phyloP scores from a whole-genome alignment of 148 eudicot genomes.

The Fagopyrum homotropicum region DNA sequence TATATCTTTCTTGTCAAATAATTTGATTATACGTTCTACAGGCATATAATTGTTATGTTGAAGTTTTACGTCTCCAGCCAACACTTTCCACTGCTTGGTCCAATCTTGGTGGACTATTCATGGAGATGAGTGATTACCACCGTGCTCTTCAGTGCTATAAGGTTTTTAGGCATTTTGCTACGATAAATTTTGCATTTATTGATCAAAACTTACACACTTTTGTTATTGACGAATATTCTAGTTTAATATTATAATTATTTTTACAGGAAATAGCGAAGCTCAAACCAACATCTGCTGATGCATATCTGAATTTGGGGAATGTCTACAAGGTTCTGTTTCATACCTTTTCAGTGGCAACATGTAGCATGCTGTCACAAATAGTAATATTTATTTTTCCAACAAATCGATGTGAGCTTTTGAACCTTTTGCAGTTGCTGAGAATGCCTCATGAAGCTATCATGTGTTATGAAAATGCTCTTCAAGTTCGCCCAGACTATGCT shows the following conservation, averaged over 20 bases:
- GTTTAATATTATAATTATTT: background rate
- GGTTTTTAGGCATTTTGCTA: constrained; percentile 26
- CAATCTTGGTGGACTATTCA: constrained; percentile 89
- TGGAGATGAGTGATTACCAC: constrained; percentile 83
- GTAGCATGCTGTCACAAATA: background rate
- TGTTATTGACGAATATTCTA: background rate
- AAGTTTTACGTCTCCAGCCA: constrained; percentile 83
- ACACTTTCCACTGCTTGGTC: constrained; percentile 90
- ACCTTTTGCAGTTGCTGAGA: constrained; percentile 68
- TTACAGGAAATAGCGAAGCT: constrained; percentile 82
- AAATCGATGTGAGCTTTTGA: background rate
- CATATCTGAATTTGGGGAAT: constrained; percentile 76
- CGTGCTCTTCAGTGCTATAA: constrained; percentile 88
- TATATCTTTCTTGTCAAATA: background rate
- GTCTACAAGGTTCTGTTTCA: constrained; percentile 75
- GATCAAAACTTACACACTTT: background rate
- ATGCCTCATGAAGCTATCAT: constrained; percentile 84
- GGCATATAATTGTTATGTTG: constrained; percentile 95
- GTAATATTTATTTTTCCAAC: background rate
- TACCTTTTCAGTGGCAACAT: background rate
- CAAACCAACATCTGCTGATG: constrained; percentile 81
- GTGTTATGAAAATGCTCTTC: constrained; percentile 85
- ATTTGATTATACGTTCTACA: constrained; percentile 16
- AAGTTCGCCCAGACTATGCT: constrained; percentile 75
- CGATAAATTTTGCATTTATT: constrained; percentile 1